These are phyloP conservation scores for Mycena galopus DNA, from an alignment of 768 basidiomycete species.

Conservation along the genomic window DNA sequence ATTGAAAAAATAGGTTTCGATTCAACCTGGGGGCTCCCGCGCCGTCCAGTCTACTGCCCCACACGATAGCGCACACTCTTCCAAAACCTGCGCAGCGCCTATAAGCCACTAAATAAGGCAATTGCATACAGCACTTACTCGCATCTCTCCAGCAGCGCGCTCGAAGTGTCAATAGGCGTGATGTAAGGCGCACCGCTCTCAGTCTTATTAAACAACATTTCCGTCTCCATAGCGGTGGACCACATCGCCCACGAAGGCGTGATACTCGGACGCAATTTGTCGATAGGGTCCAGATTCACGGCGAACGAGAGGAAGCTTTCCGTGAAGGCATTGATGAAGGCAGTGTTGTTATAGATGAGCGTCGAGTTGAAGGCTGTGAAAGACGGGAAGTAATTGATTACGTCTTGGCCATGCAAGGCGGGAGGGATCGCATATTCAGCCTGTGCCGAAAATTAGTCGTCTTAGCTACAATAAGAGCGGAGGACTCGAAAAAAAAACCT, in stretches of 20 bases:
- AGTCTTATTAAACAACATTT: slow-evolving; percentile 46
- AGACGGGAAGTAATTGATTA: slow-evolving; percentile 2
- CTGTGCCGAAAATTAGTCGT: background rate
- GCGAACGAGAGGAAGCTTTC: slow-evolving; percentile 41
- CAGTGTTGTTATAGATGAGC: slow-evolving; percentile 26
- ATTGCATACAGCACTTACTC: slow-evolving; percentile 19
- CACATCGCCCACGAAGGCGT: slow-evolving; percentile 31
- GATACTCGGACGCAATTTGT: slow-evolving; percentile 32
- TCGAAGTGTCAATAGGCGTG: slow-evolving; percentile 15
- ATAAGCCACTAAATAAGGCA: background rate
- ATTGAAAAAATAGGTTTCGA: no score
- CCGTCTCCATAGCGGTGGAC: slow-evolving; percentile 23
- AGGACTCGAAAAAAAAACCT: background rate
- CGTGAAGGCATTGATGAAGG: slow-evolving; percentile 44
- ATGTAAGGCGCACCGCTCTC: slow-evolving; percentile 4
- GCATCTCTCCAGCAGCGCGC: slow-evolving; percentile 38
- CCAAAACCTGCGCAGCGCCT: no score
- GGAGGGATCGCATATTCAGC: slow-evolving; percentile 8
- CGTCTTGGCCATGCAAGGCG: background rate
- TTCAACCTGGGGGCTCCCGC: no score
- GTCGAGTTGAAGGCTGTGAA: background rate
- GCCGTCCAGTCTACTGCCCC: no score
- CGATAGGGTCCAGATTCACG: slow-evolving; percentile 39
- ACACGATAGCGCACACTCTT: no score
- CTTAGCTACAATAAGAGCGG: no score